These are phyloP conservation scores for Exophiala viscosa DNA, from an alignment of 2,329 filamentous ascomycete genomes.

Conservation along the genomic window DNA sequence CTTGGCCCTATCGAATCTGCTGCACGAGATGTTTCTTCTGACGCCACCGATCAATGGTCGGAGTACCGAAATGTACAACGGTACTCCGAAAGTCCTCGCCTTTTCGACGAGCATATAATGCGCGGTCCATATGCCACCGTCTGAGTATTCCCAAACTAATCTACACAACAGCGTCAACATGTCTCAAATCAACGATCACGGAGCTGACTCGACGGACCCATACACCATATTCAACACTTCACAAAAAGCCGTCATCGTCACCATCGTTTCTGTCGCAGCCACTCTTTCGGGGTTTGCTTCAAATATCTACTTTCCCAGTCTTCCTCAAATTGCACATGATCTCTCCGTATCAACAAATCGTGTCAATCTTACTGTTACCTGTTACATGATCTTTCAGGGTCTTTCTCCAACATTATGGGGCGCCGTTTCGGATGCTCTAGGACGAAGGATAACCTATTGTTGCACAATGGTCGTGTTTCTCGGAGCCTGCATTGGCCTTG, in stretches of 20 bases:
- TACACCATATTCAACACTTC: conserved; percentile 51
- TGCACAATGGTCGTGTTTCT: conserved; percentile 41
- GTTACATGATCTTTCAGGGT: conserved; percentile 46
- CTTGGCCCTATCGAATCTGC: too few relatives aligned
- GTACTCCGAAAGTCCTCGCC: too few relatives aligned
- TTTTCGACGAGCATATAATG: too few relatives aligned
- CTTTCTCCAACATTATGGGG: conserved; percentile 44
- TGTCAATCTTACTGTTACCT: conserved; percentile 46
- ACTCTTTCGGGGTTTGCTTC: conserved; percentile 48
- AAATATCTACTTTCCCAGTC: conserved; percentile 47
- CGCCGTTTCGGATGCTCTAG: conserved; percentile 39
- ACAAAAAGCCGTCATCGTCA: conserved; percentile 49
- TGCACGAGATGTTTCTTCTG: too few relatives aligned
- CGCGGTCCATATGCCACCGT: too few relatives aligned
- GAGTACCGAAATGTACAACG: too few relatives aligned
- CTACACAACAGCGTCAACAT: neutral
- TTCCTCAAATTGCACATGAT: conserved; percentile 41
- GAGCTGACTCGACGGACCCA: conserved; percentile 30
- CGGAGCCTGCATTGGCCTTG: conserved; percentile 41
- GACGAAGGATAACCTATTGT: conserved; percentile 40
- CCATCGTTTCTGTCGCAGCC: conserved; percentile 48
- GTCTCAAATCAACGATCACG: neutral
- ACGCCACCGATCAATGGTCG: too few relatives aligned
- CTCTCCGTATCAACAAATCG: conserved; percentile 38
- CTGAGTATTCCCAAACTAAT: too few relatives aligned